These are phyloP conservation scores for Catharanthus roseus DNA, from an alignment of 257 asterid species.

Conservation along the genomic window DNA sequence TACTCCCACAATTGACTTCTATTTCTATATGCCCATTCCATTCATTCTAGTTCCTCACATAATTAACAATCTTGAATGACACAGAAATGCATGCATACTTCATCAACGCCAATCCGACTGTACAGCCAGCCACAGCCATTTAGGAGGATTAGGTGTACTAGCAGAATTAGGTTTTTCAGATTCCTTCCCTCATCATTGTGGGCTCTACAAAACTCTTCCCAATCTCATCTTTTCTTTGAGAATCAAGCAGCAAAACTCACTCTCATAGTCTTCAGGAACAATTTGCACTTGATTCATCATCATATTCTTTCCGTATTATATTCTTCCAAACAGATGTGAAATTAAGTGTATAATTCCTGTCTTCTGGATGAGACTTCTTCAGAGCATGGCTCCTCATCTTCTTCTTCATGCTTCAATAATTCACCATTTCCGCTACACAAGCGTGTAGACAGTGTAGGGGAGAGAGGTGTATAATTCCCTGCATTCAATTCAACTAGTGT, in stretches of 20 bases:
- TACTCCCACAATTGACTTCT: not conserved
- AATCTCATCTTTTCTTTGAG: not conserved
- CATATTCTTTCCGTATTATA: not conserved
- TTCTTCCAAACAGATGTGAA: not conserved
- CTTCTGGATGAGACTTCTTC: slow-evolving; percentile 30
- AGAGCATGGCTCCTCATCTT: slow-evolving; percentile 35
- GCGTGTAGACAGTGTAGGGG: slow-evolving; percentile 59
- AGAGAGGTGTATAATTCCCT: slow-evolving; percentile 57
- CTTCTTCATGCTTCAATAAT: slow-evolving; percentile 31
- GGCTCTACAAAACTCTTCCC: not conserved
- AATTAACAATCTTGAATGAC: not conserved
- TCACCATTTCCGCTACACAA: slow-evolving; percentile 53
- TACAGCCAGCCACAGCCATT: not conserved
- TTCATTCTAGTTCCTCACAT: not conserved
- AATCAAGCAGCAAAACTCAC: not conserved
- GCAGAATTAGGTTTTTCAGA: not conserved
- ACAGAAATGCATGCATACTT: not conserved
- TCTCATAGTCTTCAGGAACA: not conserved
- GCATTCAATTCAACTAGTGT: slow-evolving; percentile 17
- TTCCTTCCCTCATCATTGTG: not conserved
- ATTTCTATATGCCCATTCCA: not conserved
- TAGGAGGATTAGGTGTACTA: not conserved
- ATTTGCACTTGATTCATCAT: not conserved
- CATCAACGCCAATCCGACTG: not conserved
- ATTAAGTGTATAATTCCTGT: slow-evolving; percentile 30